Evolutionary conservation across 768 basidiomycete genomes (phyloP).

Genomic region (Boletus rex-veris): DNA sequence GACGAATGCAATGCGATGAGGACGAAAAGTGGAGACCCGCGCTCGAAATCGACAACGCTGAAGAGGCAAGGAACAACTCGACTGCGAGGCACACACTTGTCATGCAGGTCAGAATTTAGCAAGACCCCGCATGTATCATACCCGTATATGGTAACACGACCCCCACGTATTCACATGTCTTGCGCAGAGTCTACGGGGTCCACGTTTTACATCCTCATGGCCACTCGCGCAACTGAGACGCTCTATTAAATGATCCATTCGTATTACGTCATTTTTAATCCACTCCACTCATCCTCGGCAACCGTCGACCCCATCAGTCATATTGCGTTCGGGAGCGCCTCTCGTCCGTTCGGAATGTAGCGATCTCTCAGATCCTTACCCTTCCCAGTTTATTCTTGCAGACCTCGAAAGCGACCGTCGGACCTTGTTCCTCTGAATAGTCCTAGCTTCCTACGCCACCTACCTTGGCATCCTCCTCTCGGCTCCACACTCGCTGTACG

Average conservation of each 20-base stretch:
- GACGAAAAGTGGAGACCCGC: neutral
- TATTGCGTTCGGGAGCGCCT: constrained; percentile 16
- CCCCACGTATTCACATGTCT: constrained; percentile 32
- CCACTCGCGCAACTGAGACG: constrained; percentile 7
- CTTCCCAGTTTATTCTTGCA: neutral
- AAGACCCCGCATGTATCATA: constrained; percentile 12
- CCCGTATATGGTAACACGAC: constrained; percentile 7
- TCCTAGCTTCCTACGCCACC: too few relatives aligned
- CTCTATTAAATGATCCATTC: neutral
- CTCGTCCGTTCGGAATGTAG: neutral
- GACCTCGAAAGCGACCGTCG: neutral
- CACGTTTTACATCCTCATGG: constrained; percentile 20
- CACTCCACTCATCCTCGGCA: constrained; percentile 7
- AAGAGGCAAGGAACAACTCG: constrained; percentile 12
- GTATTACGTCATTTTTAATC: neutral
- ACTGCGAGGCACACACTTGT: constrained; percentile 12
- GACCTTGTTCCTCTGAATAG: neutral
- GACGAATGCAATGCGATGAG: neutral
- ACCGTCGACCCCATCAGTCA: neutral
- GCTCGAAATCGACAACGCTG: constrained; percentile 12
- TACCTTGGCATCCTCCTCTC: too few relatives aligned
- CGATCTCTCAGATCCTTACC: constrained; percentile 9
- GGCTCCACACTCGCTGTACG: too few relatives aligned
- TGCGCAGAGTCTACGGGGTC: constrained; percentile 13
- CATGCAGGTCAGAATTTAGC: neutral